Evolutionary conservation across 306 rosid species (phyloP).

Genomic region (Begonia fuchsioides): DNA sequence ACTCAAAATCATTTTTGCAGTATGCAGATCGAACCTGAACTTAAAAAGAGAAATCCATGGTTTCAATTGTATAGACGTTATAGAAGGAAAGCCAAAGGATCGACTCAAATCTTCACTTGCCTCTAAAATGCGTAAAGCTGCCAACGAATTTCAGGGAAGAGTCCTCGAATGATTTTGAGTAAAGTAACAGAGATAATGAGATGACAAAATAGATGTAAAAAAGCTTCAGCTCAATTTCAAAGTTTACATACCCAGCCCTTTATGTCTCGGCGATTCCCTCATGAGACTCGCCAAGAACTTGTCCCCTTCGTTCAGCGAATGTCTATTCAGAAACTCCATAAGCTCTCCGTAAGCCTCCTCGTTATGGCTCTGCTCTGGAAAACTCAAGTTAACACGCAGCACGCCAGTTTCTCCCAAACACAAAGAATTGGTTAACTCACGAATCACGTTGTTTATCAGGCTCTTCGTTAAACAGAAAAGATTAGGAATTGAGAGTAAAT

Average conservation of each 20-base stretch:
- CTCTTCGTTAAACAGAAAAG: no score
- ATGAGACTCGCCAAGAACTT: constrained; percentile 69
- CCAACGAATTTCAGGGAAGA: constrained; percentile 14
- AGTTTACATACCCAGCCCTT: constrained; percentile 38
- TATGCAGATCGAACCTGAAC: constrained; percentile 72
- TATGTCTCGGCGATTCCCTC: constrained; percentile 84
- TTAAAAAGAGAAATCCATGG: no score
- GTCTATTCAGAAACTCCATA: constrained; percentile 52
- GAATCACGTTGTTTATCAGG: no score
- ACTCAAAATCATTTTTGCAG: constrained; percentile 76
- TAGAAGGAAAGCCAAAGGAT: no score
- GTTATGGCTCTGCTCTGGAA: constrained; percentile 61
- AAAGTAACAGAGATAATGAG: no score
- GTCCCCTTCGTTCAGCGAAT: constrained; percentile 80
- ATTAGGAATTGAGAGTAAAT: not conserved
- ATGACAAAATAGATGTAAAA: no score
- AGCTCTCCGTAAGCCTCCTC: constrained; percentile 69
- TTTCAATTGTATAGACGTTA: no score
- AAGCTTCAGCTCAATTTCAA: no score
- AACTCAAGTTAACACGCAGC: constrained; percentile 9
- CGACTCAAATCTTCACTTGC: no score
- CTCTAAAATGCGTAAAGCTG: constrained; percentile 16
- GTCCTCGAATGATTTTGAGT: not conserved
- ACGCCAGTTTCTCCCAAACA: not conserved
- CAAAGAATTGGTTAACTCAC: no score